Evolutionary conservation across 75 land plant species (phyloP).

Genomic region (Adiantum capillusveneris): DNA sequence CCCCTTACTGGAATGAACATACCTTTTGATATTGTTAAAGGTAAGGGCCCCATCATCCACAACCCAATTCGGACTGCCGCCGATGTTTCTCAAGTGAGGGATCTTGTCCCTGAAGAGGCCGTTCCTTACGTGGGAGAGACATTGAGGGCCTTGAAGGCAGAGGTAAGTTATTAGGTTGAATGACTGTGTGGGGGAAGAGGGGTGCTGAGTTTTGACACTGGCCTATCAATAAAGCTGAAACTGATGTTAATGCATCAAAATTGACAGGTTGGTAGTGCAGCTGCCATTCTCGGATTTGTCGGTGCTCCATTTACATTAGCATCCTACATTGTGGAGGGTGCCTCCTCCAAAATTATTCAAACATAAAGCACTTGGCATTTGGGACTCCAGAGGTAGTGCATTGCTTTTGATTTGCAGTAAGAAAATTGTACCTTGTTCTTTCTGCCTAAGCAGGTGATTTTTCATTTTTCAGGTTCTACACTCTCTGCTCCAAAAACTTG

Average conservation of each 20-base stretch:
- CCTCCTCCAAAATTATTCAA: slow-evolving; percentile 88
- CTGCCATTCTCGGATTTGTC: slow-evolving; percentile 94
- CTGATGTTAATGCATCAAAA: too few relatives aligned
- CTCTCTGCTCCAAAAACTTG: slow-evolving; percentile 69
- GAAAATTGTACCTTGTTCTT: too few relatives aligned
- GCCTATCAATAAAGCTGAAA: too few relatives aligned
- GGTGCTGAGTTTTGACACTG: too few relatives aligned
- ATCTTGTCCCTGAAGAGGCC: slow-evolving; percentile 75
- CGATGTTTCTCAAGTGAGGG: slow-evolving; percentile 82
- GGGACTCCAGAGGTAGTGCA: slow-evolving; percentile 61
- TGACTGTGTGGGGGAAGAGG: too few relatives aligned
- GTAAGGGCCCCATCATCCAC: slow-evolving; percentile 81
- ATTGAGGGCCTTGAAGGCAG: slow-evolving; percentile 51
- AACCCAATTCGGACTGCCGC: slow-evolving; percentile 55
- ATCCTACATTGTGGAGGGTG: slow-evolving; percentile 96
- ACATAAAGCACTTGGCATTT: slow-evolving; percentile 84
- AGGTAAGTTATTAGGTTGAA: slow-evolving; percentile 59
- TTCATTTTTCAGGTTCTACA: slow-evolving; percentile 94
- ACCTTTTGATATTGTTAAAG: slow-evolving; percentile 91
- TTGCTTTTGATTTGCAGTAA: too few relatives aligned
- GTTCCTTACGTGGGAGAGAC: slow-evolving; percentile 98
- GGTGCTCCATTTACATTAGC: slow-evolving; percentile 99
- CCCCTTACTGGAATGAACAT: slow-evolving; percentile 98
- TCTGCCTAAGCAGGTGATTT: too few relatives aligned
- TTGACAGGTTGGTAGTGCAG: slow-evolving; percentile 82